Conservation (phyloP, 495 filamentous ascomycete genomes). For the Neurospora sp. region DNA sequence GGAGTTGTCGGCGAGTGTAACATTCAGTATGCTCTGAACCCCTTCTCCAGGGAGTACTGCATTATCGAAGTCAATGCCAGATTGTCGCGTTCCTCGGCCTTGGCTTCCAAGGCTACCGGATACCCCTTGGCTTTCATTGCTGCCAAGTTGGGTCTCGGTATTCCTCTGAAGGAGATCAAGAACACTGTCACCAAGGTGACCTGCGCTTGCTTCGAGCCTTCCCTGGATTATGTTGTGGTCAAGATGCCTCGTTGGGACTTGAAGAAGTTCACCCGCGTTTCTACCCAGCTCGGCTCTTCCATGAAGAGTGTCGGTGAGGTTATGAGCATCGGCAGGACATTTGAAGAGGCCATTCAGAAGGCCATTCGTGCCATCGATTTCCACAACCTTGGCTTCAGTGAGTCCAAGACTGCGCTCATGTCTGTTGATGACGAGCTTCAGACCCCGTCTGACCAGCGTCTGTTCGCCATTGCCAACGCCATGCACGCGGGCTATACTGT, state of each 20-base stretch:
- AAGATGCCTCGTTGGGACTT: conserved; percentile 99
- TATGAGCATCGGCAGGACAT: conserved; percentile 94
- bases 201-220: conserved; percentile 98
- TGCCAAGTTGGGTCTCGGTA: conserved; percentile 87
- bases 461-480: conserved; percentile 96
- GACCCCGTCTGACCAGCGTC: conserved; percentile 91
- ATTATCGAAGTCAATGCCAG: conserved; percentile 99
- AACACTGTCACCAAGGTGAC: conserved; percentile 96
- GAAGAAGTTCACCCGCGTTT: conserved; percentile 96
- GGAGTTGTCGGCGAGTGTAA: conserved; percentile 98
- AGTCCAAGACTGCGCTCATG: conserved; percentile 75
- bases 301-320: conserved; percentile 99
- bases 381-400: conserved; percentile 91
- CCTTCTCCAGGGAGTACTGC: conserved; percentile 93
- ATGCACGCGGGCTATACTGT: conserved; percentile 91
- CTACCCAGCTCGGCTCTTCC: conserved; percentile 86
- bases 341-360: conserved; percentile 98
- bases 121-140: conserved; percentile 95
- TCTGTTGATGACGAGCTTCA: conserved; percentile 92
- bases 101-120: conserved; percentile 94
- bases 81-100: conserved; percentile 85
- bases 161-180: conserved; percentile 91
- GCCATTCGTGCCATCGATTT: conserved; percentile 91
- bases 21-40: conserved; percentile 96
- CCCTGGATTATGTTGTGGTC: conserved; percentile 94